These are phyloP conservation scores for Amaranthus cruentus DNA, from an alignment of 148 eudicot species.

Conservation along the genomic window DNA sequence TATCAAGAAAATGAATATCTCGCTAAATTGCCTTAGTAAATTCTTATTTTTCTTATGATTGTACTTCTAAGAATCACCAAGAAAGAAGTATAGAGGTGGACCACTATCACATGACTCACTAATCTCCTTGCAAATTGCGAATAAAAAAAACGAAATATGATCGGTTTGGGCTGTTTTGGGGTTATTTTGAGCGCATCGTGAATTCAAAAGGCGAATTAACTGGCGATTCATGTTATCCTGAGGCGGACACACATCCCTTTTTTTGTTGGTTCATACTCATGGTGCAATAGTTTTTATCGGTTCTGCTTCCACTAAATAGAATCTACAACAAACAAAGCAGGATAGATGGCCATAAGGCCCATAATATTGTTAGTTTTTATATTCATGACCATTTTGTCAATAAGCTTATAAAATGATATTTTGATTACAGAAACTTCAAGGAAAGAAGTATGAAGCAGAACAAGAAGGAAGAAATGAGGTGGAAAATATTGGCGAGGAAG, in stretches of 20 bases:
- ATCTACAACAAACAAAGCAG: background rate
- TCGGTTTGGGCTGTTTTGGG: no score
- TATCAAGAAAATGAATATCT: no score
- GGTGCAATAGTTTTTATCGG: no score
- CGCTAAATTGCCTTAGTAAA: background rate
- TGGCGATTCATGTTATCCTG: no score
- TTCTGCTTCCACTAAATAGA: background rate
- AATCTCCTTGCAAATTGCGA: no score
- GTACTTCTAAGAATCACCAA: background rate
- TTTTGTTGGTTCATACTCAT: no score
- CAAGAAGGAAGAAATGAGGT: constrained; percentile 82
- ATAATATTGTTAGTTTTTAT: background rate
- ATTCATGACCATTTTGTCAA: background rate
- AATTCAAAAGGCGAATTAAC: no score
- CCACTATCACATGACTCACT: no score
- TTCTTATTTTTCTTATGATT: background rate
- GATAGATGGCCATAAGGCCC: background rate
- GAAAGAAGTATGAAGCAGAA: constrained; percentile 46
- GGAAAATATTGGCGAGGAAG: constrained; percentile 82
- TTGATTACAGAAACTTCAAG: constrained; percentile 51
- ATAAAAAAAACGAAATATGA: no score
- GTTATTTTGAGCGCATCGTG: no score
- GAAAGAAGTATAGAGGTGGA: no score
- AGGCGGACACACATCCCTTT: no score
- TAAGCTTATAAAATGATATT: background rate